Percentiles rank a stretch among this genome's conserved stretches.
These are phyloP conservation scores for Penicillium janthinellum DNA, from an alignment of 2,329 filamentous ascomycete species.

Conservation along the genomic window DNA sequence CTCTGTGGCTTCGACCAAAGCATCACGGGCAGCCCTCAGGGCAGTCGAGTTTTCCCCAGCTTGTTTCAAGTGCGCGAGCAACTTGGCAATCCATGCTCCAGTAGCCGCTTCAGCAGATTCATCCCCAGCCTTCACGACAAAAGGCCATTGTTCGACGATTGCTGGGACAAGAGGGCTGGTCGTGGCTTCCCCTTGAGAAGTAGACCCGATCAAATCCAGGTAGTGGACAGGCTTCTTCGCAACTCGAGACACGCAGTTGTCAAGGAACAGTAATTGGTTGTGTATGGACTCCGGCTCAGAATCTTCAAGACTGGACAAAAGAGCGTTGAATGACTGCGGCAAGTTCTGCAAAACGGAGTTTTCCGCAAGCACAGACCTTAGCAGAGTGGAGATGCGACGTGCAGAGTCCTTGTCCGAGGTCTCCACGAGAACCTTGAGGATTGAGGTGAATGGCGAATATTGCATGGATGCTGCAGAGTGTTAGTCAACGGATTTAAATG, in stretches of 20 bases:
- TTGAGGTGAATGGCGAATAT: constrained; percentile 45
- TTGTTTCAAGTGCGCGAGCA: constrained; percentile 58
- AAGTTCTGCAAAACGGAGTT: constrained; percentile 40
- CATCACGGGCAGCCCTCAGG: constrained; percentile 50
- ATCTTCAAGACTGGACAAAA: constrained; percentile 41
- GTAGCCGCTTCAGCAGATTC: constrained; percentile 51
- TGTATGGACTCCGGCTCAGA: constrained; percentile 35
- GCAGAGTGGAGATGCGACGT: constrained; percentile 36
- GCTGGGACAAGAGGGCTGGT: constrained; percentile 69
- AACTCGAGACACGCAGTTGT: constrained; percentile 78
- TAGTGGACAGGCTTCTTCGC: constrained; percentile 79
- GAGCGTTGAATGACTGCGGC: constrained; percentile 38
- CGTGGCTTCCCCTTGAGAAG: constrained; percentile 38
- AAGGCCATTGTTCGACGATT: constrained; percentile 77
- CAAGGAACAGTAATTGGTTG: constrained; percentile 70
- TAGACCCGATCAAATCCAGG: constrained; percentile 56
- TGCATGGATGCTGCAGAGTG: constrained; percentile 38
- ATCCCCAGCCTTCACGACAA: constrained; percentile 58
- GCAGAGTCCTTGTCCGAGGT: constrained; percentile 35
- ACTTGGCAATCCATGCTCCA: constrained; percentile 60
- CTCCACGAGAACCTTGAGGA: constrained; percentile 42
- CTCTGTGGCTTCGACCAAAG: constrained; percentile 45
- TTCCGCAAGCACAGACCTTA: constrained; percentile 40
- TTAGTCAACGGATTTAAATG: background rate
- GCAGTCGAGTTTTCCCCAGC: constrained; percentile 54